Percentiles rank a stretch among this genome's conserved stretches.
These are phyloP conservation scores for Coprinopsis strossmayeri DNA, from an alignment of 768 basidiomycete species.

Conservation along the genomic window DNA sequence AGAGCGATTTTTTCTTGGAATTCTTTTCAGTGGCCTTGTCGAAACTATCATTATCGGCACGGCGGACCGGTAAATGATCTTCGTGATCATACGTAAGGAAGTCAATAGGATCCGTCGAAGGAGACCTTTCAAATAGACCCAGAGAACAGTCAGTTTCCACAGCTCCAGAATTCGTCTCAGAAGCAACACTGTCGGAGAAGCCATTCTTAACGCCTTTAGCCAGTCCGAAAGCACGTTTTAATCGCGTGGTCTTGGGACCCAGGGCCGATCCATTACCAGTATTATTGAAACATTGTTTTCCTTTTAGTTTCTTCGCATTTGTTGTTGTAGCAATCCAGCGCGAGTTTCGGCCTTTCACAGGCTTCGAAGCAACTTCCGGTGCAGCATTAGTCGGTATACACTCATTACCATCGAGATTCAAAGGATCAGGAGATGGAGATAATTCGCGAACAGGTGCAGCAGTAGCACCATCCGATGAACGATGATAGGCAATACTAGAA, in stretches of 20 bases:
- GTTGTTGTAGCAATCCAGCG: background rate
- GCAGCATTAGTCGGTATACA: background rate
- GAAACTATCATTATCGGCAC: background rate
- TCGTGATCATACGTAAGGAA: background rate
- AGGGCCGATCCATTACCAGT: background rate
- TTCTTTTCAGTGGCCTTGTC: conserved; percentile 1
- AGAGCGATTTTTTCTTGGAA: background rate
- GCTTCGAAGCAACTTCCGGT: background rate
- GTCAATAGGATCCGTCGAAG: conserved; percentile 1
- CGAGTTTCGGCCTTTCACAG: background rate
- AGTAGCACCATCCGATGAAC: background rate
- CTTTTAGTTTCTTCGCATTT: background rate
- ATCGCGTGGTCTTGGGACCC: background rate
- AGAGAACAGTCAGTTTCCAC: background rate
- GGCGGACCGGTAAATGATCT: background rate
- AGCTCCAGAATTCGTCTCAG: too few relatives aligned
- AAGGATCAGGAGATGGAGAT: background rate
- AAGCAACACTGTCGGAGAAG: background rate
- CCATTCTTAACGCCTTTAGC: background rate
- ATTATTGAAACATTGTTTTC: background rate
- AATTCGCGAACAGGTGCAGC: background rate
- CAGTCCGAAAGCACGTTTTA: background rate
- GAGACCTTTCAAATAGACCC: background rate
- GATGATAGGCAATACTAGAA: background rate
- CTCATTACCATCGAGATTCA: background rate